Evolutionary conservation across 495 filamentous ascomycete genomes (phyloP), one percentile per base, ranked within the genome.

Genomic region (Cryomyces antarcticus): DNA sequence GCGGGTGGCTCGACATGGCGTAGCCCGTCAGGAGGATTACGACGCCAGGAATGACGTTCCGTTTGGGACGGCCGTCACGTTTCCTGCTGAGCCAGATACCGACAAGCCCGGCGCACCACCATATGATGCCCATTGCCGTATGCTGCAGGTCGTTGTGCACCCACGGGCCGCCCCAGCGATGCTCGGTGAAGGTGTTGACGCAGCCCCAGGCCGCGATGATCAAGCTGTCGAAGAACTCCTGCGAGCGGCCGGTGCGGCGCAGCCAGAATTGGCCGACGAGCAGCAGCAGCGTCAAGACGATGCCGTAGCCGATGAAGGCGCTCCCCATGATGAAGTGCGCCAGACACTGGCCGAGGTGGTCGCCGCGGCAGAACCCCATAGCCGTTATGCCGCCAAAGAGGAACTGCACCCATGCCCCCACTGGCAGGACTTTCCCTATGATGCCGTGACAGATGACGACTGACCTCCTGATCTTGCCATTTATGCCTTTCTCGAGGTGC

Each of bases 321-420:
- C 78, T 80, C 13, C 89, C 89, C 92, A 97, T 96, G 56, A 96
- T 96, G 55, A 96, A 96, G 59, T 97, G 89, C 30, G 89, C 92
- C 28, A 83, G 62, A 62, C 89, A 97, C 62, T 97, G 92, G 5
- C 88, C 87, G 12, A 84, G 52, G 57, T 96, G 89, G 41, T 96
- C 89, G 27, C 67, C 86, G 41, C 78, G 77, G 57, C 89, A 97
- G 64, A 93, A 96, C n/a, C 89, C 89, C 45, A 94, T 62, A 36
- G 82, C 71, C 1, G 87, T 84, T 52, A 97, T 94, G 6, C 89
- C 92, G 29, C 89, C 89, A 59, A 97, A 93, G 5, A 97, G 56
- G 80, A 97, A 95, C 63, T 97, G 92, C 6, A 80, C 72, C 89
- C 89, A 97, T 33, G 79, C 72, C 4, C 81, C 69, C 1, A 97